Evolutionary conservation across 257 asterid genomes (phyloP).

Genomic region (Haberlea rhodopensis): DNA sequence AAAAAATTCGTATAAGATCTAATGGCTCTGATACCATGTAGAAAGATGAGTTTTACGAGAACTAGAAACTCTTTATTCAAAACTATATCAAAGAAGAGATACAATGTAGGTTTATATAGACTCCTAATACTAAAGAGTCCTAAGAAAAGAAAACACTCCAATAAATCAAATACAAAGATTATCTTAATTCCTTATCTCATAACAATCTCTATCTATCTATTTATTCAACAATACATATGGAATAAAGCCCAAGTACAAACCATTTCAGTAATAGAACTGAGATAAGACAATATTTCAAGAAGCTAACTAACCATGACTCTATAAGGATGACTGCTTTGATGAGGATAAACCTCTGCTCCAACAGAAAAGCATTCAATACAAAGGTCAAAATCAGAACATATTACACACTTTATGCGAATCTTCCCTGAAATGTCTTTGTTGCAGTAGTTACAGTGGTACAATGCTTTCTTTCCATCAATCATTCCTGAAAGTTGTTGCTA

Average conservation of each 20-base stretch:
- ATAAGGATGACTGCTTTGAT: slow-evolving; percentile 83
- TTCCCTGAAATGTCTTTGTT: slow-evolving; percentile 91
- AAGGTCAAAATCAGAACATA: slow-evolving; percentile 95
- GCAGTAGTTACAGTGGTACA: slow-evolving; percentile 96
- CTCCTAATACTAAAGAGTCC: no score
- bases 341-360: slow-evolving; percentile 96
- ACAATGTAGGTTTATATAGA: no score
- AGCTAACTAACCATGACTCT: slow-evolving; percentile 81
- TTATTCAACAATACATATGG: no score
- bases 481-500: slow-evolving; percentile 53
- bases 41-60: no score
- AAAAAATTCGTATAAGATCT: no score
- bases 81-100: no score
- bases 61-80: no score
- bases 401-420: slow-evolving; percentile 84
- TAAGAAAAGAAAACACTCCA: no score
- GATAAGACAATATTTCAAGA: slow-evolving; percentile 18
- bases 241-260: background rate
- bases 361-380: slow-evolving; percentile 96
- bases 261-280: slow-evolving; percentile 1
- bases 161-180: no score
- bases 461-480: slow-evolving; percentile 79
- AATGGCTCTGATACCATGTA: no score
- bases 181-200: no score
- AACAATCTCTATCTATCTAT: no score